These are phyloP conservation scores for Mycena kentingensis DNA, from an alignment of 768 basidiomycete genomes.

Conservation along the genomic window DNA sequence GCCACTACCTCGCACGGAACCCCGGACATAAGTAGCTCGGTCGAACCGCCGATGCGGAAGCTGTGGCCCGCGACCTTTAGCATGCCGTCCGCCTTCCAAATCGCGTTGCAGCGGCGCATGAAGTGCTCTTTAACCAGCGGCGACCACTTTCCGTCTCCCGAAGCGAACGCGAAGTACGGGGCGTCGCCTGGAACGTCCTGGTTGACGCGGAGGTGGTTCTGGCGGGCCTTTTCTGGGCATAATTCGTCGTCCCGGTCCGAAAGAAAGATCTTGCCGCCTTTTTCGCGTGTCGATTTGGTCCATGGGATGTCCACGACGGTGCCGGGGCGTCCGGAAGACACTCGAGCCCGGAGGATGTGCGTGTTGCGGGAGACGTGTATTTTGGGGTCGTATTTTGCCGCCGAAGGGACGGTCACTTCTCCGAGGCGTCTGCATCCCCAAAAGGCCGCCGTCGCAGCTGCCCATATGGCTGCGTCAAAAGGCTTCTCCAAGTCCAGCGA, in stretches of 20 bases:
- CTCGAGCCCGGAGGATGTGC: not conserved
- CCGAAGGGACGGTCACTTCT: conserved; percentile 27
- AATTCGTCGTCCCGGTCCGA: conserved; percentile 18
- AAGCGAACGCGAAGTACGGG: conserved; percentile 18
- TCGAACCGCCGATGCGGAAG: conserved; percentile 38
- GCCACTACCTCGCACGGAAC: conserved; percentile 36
- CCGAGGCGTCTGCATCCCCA: conserved; percentile 37
- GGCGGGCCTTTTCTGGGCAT: conserved; percentile 23
- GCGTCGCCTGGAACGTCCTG: not conserved
- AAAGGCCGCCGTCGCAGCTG: conserved; percentile 36
- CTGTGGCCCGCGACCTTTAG: conserved; percentile 28
- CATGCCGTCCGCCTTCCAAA: conserved; percentile 17
- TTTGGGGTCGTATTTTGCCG: conserved; percentile 10
- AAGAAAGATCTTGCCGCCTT: conserved; percentile 13
- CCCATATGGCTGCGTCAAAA: conserved; percentile 38
- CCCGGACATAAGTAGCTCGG: conserved; percentile 30
- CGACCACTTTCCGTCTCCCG: not conserved
- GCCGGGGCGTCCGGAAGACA: conserved; percentile 8
- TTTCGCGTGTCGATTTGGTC: conserved; percentile 31
- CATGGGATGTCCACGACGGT: conserved; percentile 32
- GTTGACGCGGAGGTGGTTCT: conserved; percentile 26
- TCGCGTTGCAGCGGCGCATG: conserved; percentile 14
- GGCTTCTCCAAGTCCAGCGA: conserved; percentile 29
- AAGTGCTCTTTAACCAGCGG: conserved; percentile 14
- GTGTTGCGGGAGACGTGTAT: conserved; percentile 8